Conservation (phyloP, 1,139 yeast species). For the Candida sp. region DNA sequence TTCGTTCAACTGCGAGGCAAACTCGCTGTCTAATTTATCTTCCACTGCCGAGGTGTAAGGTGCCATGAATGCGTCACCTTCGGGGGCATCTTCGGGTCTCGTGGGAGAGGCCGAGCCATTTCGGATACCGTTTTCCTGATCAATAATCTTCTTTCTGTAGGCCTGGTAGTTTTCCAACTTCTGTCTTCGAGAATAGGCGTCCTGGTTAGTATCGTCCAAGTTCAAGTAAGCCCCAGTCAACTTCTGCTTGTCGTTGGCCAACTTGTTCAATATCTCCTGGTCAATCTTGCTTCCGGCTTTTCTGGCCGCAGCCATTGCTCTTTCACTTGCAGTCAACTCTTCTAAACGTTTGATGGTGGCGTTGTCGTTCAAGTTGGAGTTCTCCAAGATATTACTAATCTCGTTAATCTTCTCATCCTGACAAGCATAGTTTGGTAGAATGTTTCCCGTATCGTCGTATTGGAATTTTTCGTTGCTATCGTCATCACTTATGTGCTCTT, state of each 20-base stretch:
- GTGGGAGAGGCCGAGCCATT: conserved; percentile 11
- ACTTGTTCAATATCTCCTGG: conserved; percentile 40
- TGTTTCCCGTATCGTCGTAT: conserved; percentile 64
- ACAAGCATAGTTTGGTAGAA: conserved; percentile 63
- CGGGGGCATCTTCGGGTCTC: conserved; percentile 14
- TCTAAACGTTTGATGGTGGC: conserved; percentile 54
- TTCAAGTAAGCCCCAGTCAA: conserved; percentile 48
- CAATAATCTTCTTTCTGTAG: conserved; percentile 52
- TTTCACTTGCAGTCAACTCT: conserved; percentile 60
- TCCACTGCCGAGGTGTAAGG: conserved; percentile 79
- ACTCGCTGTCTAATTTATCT: conserved; percentile 66
- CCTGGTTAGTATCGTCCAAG: conserved; percentile 47
- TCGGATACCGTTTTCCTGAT: conserved; percentile 47
- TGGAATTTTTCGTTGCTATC: conserved; percentile 60
- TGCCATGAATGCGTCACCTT: conserved; percentile 43
- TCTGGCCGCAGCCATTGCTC: conserved; percentile 65
- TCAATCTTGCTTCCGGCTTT: conserved; percentile 55
- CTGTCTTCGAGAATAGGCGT: conserved; percentile 47
- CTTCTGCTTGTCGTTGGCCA: conserved; percentile 44
- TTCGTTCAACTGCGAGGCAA: conserved; percentile 63
- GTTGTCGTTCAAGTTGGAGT: conserved; percentile 43
- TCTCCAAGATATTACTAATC: conserved; percentile 48
- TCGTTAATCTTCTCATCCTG: conserved; percentile 50
- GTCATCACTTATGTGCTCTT: conserved; percentile 69
- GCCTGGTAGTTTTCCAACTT: conserved; percentile 50